phyloP scores from a whole-genome alignment of 1,284 basidiomycete genomes.

The Meira nashicola region DNA sequence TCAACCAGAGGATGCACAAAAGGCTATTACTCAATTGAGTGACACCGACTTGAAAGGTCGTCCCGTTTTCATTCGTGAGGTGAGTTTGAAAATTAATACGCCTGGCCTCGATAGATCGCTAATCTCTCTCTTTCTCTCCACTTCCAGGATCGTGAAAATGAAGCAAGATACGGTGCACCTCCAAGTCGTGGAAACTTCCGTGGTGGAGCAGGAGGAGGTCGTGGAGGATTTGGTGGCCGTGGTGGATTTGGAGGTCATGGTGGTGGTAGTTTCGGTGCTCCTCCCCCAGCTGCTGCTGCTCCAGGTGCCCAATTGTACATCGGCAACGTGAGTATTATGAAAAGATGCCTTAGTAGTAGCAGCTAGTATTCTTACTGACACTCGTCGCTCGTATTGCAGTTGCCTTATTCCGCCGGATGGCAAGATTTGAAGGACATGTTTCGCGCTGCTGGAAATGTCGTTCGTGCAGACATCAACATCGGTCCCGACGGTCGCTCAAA shows the following conservation, averaged over 20 bases:
- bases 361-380: background rate
- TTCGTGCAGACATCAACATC: constrained; percentile 89
- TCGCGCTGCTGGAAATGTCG: constrained; percentile 85
- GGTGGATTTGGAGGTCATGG: constrained; percentile 30
- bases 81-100: constrained; percentile 52
- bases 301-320: constrained; percentile 74
- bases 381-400: background rate
- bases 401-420: constrained; percentile 89
- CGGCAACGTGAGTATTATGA: constrained; percentile 60
- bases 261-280: constrained; percentile 8
- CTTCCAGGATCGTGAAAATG: constrained; percentile 83
- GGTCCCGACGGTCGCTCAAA: constrained; percentile 85
- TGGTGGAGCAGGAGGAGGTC: constrained; percentile 53
- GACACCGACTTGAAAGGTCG: constrained; percentile 83
- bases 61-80: constrained; percentile 92
- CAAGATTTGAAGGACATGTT: constrained; percentile 97
- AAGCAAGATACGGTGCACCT: constrained; percentile 86
- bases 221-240: constrained; percentile 31
- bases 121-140: constrained; percentile 4
- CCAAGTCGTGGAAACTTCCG: constrained; percentile 61
- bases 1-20: constrained; percentile 36
- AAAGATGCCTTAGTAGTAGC: background rate
- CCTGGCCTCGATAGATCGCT: background rate
- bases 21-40: constrained; percentile 34
- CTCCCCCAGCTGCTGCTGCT: constrained; percentile 18